Conservation (phyloP, 495 filamentous ascomycete genomes). For the Penicillium alfredii region DNA sequence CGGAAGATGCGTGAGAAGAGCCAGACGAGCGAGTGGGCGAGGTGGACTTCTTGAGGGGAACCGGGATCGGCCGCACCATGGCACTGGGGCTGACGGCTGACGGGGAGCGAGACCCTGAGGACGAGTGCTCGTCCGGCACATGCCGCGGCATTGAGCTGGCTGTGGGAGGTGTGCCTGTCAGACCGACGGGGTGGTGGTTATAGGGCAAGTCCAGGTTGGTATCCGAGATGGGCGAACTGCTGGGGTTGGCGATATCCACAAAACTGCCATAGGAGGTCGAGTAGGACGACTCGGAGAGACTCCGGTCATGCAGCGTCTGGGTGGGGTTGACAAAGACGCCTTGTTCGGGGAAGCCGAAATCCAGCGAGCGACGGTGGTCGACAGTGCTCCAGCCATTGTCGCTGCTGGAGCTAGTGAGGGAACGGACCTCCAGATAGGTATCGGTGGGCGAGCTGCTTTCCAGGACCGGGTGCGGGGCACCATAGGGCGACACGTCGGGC, state of each 20-base stretch:
- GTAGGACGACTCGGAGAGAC: conserved; percentile 76
- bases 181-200: conserved; percentile 28
- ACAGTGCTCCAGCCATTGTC: conserved; percentile 80
- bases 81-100: conserved; percentile 61
- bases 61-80: conserved; percentile 54
- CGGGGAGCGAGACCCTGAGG: conserved; percentile 41
- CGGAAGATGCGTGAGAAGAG: conserved; percentile 51
- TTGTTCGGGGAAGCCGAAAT: conserved; percentile 46
- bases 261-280: conserved; percentile 71
- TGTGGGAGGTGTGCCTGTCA: conserved; percentile 19
- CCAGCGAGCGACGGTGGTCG: conserved; percentile 53
- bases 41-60: conserved; percentile 63
- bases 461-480: conserved; percentile 39
- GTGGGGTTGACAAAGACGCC: conserved; percentile 77
- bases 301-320: conserved; percentile 78
- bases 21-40: conserved; percentile 53
- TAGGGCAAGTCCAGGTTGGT: conserved; percentile 59
- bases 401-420: conserved; percentile 72
- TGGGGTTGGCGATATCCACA: conserved; percentile 69
- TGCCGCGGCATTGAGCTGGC: conserved; percentile 37
- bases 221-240: conserved; percentile 63
- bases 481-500: conserved; percentile 44
- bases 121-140: conserved; percentile 33
- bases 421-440: conserved; percentile 77
- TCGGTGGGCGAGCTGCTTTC: conserved; percentile 77